Conservation (phyloP, 345 rosid genomes). For the Populus pruinosa region DNA sequence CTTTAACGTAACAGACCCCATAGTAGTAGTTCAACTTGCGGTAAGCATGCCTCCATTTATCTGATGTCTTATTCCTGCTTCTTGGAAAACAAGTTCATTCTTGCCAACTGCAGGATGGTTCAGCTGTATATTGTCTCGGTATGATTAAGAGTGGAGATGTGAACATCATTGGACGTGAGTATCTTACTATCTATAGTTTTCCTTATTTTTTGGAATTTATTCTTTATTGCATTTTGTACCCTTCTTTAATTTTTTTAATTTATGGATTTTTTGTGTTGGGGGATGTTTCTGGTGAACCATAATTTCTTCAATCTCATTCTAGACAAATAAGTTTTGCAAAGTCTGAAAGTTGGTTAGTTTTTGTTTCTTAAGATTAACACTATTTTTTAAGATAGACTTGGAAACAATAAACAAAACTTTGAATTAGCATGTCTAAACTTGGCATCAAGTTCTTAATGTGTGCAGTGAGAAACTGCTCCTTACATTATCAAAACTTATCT, state of each 20-base stretch:
- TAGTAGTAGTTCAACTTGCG: slow-evolving; percentile 27
- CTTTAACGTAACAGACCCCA: slow-evolving; percentile 51
- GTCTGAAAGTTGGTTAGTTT: too few relatives aligned
- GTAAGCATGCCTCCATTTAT: slow-evolving; percentile 31
- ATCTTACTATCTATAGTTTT: neutral
- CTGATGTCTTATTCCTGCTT: neutral
- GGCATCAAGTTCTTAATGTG: neutral
- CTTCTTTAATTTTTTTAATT: neutral
- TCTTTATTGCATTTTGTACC: neutral
- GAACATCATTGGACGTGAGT: slow-evolving; percentile 93
- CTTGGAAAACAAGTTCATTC: slow-evolving; percentile 5
- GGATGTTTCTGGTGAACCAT: neutral
- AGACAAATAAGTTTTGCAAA: neutral
- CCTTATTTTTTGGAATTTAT: neutral
- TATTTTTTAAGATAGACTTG: too few relatives aligned
- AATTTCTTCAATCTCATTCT: neutral
- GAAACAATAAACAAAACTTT: too few relatives aligned
- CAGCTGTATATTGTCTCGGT: slow-evolving; percentile 56
- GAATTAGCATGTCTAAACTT: too few relatives aligned
- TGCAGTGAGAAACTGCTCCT: slow-evolving; percentile 1
- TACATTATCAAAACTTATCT: neutral
- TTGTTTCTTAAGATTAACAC: too few relatives aligned
- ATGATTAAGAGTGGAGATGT: slow-evolving; percentile 59
- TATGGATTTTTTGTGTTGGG: neutral
- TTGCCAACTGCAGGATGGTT: slow-evolving; percentile 39